These are phyloP conservation scores for Mucor circinelloides DNA, from an alignment of 371 early-diverging fungal genomes.

Conservation along the genomic window DNA sequence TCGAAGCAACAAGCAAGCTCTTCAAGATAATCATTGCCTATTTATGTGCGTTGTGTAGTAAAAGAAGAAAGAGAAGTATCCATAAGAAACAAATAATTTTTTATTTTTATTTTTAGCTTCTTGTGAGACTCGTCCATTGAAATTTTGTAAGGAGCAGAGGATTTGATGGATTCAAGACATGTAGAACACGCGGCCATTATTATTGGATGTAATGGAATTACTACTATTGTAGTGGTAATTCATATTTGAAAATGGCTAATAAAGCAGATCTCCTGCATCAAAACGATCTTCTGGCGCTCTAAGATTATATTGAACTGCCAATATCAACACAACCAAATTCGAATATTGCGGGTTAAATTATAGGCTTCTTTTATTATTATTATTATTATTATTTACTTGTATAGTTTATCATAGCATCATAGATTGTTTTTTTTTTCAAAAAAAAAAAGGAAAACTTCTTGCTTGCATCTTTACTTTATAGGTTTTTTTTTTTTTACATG, in stretches of 20 bases:
- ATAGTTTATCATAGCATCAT: not conserved
- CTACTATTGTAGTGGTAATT: not conserved
- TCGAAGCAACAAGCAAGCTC: not conserved
- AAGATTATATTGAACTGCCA: not conserved
- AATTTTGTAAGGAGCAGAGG: not conserved
- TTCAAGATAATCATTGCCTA: not conserved
- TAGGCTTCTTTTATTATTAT: not conserved
- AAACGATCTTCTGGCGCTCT: not conserved
- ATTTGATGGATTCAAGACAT: not conserved
- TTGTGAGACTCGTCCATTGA: conserved; percentile 4
- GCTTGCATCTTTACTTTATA: not conserved
- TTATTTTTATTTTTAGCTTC: conserved; percentile 1
- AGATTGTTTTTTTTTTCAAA: too few relatives aligned
- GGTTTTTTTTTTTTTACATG: not conserved
- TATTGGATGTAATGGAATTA: not conserved
- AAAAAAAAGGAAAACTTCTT: not conserved
- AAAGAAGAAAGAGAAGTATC: not conserved
- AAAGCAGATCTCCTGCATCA: not conserved
- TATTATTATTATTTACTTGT: not conserved
- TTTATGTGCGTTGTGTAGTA: not conserved
- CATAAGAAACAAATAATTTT: not conserved
- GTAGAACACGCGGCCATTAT: not conserved
- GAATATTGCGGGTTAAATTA: not conserved
- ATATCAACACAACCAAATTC: not conserved
- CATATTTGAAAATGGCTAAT: not conserved